Base-by-base conservation (phyloP, 768 basidiomycete species). In the Naematelia aurantialba region DNA sequence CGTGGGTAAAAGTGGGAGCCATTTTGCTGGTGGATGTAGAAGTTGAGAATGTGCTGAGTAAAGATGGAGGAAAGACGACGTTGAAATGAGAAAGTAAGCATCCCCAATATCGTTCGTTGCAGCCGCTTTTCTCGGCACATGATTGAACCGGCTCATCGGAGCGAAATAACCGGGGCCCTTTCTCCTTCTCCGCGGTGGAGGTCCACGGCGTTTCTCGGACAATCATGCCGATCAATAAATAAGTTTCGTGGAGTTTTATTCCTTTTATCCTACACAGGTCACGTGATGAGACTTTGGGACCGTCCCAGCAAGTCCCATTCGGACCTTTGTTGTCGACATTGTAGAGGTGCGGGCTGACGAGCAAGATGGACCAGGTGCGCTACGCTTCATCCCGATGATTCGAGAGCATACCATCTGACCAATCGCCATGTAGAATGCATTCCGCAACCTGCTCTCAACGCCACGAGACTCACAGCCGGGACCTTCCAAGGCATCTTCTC, bases 1-100 rank as follows among this genome's bases (percentile, higher is more conserved):
- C 61, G 66, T 74, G 67, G 21, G 70, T 70, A 67, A 63, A 74
- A 31, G 69, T 67, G 24, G 66, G 68, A 17, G 64, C 66, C 59
- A 63, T 65, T 50, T 39, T 67, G 26, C 22, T n/a, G 24, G 3
- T 47, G 25, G 3, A 39, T 49, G 49, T 5, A 29, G 25, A 45
- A 17, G 44, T 39, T 17, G 17, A 17, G 31, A 19, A 12, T 57
- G 47, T 31, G 19, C 27, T 47, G 45, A 42, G 12, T 13, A 26
- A 55, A 31, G 48, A 26, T 26, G 25, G 27, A 42, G 34, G 34
- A 39, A 39, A 39, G 34, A 39, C n/a, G n/a, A n/a, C n/a, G n/a
- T n/a, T n/a, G n/a, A n/a, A n/a, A n/a, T n/a, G n/a, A n/a, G n/a
- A n/a, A n/a, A n/a, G n/a, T n/a, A n/a, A n/a, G n/a, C n/a, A n/a